A percentile compares a stretch with the other conserved stretches of the same genome.
These are phyloP conservation scores for Oxytropis ochrocephala DNA, from an alignment of 306 rosid species.

Conservation along the genomic window DNA sequence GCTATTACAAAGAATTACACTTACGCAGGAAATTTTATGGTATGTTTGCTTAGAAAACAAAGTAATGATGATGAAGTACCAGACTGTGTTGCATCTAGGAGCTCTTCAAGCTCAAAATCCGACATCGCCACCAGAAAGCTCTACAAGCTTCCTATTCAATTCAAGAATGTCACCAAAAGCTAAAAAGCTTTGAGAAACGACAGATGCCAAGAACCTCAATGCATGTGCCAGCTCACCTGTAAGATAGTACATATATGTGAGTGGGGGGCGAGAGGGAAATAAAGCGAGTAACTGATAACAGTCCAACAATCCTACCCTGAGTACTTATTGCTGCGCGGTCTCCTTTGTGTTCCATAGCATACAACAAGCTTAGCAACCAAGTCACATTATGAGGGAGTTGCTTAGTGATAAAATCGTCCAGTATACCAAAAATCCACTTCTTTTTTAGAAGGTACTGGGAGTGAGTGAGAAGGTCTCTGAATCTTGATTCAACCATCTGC, in stretches of 20 bases:
- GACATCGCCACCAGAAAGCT: conserved; percentile 86
- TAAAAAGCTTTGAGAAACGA: conserved; percentile 97
- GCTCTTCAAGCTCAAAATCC: conserved; percentile 94
- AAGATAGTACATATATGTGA: neutral
- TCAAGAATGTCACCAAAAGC: conserved; percentile 99
- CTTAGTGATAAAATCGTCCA: conserved; percentile 91
- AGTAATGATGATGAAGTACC: conserved; percentile 39
- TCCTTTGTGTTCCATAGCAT: conserved; percentile 87
- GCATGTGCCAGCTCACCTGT: conserved; percentile 99
- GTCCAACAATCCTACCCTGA: conserved; percentile 56
- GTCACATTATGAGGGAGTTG: conserved; percentile 99
- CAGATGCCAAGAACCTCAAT: conserved; percentile 94
- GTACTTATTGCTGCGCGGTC: conserved; percentile 75
- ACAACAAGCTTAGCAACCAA: conserved; percentile 93
- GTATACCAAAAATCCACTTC: conserved; percentile 85
- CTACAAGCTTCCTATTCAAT: conserved; percentile 78
- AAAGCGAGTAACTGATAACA: conserved; percentile 2
- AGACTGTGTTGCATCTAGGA: conserved; percentile 74
- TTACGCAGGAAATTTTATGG: neutral
- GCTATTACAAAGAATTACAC: conserved; percentile 14
- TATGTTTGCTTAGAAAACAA: neutral
- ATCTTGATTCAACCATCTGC: conserved; percentile 97
- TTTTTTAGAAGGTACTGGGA: conserved; percentile 66
- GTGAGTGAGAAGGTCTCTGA: conserved; percentile 73
- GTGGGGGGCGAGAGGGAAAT: conserved; percentile 2